These are phyloP conservation scores for Mycena chlorophos DNA, from an alignment of 768 basidiomycete species.

Conservation along the genomic window DNA sequence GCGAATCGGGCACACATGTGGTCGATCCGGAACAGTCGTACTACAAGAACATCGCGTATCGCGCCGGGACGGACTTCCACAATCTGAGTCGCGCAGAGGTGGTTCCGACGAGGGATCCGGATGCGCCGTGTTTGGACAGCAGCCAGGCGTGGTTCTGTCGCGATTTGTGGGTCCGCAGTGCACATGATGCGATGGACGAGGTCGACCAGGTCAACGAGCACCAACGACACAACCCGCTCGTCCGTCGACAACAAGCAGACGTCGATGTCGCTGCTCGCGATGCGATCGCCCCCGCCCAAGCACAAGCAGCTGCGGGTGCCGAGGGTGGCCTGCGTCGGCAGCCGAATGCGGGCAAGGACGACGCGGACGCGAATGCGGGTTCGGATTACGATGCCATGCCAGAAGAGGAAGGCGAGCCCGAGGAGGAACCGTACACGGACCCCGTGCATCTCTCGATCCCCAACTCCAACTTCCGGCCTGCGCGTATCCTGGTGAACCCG, in stretches of 20 bases:
- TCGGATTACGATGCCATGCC: conserved; percentile 90
- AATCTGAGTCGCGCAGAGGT: conserved; percentile 71
- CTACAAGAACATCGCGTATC: conserved; percentile 86
- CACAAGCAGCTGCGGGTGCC: too few relatives aligned
- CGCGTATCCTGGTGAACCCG: conserved; percentile 92
- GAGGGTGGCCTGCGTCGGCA: conserved; percentile 24
- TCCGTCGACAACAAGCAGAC: conserved; percentile 26
- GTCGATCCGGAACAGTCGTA: conserved; percentile 95
- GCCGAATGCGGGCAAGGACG: conserved; percentile 34
- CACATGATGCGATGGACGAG: conserved; percentile 71
- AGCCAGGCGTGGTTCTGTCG: conserved; percentile 98
- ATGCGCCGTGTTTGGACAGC: conserved; percentile 90
- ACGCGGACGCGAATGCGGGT: conserved; percentile 79
- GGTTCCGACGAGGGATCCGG: conserved; percentile 59
- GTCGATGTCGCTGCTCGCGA: conserved; percentile 39
- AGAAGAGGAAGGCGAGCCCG: conserved; percentile 53
- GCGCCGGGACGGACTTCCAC: conserved; percentile 77
- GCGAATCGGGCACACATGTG: conserved; percentile 96
- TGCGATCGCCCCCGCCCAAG: conserved; percentile 31
- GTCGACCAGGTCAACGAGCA: conserved; percentile 44
- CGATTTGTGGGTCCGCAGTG: conserved; percentile 92
- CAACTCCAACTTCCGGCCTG: conserved; percentile 85
- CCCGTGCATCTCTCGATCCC: conserved; percentile 62
- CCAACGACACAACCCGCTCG: background rate
- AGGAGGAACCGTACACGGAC: conserved; percentile 37